Percentiles rank a stretch among this genome's conserved stretches.
Evolutionary conservation across 805 yeast genomes (phyloP).

Genomic region (Grigorovia transvaalensis): DNA sequence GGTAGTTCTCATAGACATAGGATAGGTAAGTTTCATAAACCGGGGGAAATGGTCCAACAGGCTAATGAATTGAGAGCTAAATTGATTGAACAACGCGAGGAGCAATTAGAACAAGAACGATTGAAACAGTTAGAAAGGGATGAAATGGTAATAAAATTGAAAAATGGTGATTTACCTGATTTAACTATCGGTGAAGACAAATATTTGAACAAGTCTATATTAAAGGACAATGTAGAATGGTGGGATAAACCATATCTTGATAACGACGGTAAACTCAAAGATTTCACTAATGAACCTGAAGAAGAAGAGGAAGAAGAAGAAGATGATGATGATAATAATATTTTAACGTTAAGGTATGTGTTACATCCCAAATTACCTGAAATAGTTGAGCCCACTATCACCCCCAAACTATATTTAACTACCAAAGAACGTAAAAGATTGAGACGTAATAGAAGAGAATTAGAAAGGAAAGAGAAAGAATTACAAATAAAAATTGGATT

Average conservation of each 20-base stretch:
- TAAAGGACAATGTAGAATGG: slow-evolving; percentile 50
- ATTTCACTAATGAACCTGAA: slow-evolving; percentile 4
- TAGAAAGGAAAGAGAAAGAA: slow-evolving; percentile 56
- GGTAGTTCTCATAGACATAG: slow-evolving; percentile 2
- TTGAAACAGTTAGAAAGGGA: not conserved
- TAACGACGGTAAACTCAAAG: slow-evolving; percentile 30
- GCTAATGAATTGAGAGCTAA: slow-evolving; percentile 10
- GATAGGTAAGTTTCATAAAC: slow-evolving; percentile 36
- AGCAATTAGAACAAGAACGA: slow-evolving; percentile 26
- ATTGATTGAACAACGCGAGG: slow-evolving; percentile 1
- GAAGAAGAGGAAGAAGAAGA: slow-evolving; percentile 7
- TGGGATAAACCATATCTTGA: slow-evolving; percentile 64
- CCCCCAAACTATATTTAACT: slow-evolving; percentile 50
- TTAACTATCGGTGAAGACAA: slow-evolving; percentile 44
- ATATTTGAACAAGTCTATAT: slow-evolving; percentile 27
- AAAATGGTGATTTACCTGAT: slow-evolving; percentile 40
- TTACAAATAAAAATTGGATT: slow-evolving; percentile 72
- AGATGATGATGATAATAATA: slow-evolving; percentile 17
- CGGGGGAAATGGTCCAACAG: slow-evolving; percentile 36
- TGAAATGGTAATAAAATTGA: slow-evolving; percentile 21
- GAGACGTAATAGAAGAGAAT: slow-evolving; percentile 58
- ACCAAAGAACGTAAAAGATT: slow-evolving; percentile 66
- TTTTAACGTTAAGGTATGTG: slow-evolving; percentile 49
- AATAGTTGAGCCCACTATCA: slow-evolving; percentile 39
- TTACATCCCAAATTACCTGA: slow-evolving; percentile 70